Conservation (phyloP, 768 basidiomycete genomes). For the Pleurotus cornucopiae region DNA sequence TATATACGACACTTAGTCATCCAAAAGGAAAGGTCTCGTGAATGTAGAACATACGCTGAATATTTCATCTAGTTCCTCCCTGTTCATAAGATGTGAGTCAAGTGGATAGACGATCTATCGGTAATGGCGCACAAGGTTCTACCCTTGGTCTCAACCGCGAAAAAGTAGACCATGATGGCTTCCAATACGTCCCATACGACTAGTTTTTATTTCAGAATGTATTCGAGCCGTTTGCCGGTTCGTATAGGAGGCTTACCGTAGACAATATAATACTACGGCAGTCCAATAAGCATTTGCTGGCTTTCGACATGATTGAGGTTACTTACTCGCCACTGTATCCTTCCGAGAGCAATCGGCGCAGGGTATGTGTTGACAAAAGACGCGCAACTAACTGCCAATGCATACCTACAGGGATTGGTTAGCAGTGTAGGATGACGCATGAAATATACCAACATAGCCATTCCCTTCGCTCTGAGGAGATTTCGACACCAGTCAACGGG, state of each 20-base stretch:
- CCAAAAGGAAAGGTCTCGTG: background rate
- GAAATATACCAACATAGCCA: constrained; percentile 41
- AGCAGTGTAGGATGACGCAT: no score
- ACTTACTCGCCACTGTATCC: constrained; percentile 31
- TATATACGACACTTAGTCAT: constrained; percentile 10
- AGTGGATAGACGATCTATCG: background rate
- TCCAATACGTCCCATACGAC: constrained; percentile 37
- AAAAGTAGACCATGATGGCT: constrained; percentile 31
- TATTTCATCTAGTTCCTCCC: constrained; percentile 39
- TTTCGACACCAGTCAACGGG: background rate
- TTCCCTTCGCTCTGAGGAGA: constrained; percentile 47
- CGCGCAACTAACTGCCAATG: constrained; percentile 37
- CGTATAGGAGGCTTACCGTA: constrained; percentile 12
- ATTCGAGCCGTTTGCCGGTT: background rate
- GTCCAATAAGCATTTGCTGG: background rate
- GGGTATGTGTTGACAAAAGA: constrained; percentile 51
- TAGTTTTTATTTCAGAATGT: background rate
- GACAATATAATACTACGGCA: constrained; percentile 30
- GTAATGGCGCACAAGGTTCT: constrained; percentile 31
- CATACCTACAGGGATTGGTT: constrained; percentile 23
- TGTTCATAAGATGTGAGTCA: constrained; percentile 11
- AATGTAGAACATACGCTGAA: constrained; percentile 24
- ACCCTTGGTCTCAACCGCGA: constrained; percentile 38
- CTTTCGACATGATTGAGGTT: background rate
- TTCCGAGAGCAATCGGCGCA: constrained; percentile 30